Evolutionary conservation across 2,329 filamentous ascomycete species (phyloP).

Genomic region (Stachybotrys chlorohalonatus): DNA sequence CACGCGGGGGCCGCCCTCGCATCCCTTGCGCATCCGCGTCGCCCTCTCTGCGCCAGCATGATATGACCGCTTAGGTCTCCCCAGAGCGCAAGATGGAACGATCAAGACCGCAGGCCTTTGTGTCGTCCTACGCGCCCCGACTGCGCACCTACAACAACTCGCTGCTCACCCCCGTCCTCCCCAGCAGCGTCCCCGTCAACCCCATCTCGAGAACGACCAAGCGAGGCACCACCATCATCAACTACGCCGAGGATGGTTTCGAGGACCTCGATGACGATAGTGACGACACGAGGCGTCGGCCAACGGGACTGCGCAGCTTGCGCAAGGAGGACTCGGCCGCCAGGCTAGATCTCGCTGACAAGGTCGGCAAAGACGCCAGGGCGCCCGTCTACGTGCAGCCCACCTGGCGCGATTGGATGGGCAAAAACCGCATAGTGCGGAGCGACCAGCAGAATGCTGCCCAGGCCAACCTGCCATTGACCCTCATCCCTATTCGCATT

Average conservation of each 20-base stretch:
- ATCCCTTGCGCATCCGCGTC: conserved; percentile 5
- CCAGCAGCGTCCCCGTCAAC: conserved; percentile 55
- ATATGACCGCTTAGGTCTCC: conserved; percentile 16
- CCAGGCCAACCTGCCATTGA: conserved; percentile 72
- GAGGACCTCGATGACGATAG: conserved; percentile 70
- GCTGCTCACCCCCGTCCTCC: conserved; percentile 75
- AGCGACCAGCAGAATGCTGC: conserved; percentile 53
- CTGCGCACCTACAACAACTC: conserved; percentile 88
- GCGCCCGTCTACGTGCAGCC: conserved; percentile 77
- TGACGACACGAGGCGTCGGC: conserved; percentile 66
- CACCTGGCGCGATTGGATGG: conserved; percentile 94
- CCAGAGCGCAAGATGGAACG: conserved; percentile 35
- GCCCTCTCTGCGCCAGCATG: conserved; percentile 17
- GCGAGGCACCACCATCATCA: conserved; percentile 91
- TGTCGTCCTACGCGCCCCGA: conserved; percentile 85
- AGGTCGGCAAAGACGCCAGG: conserved; percentile 73
- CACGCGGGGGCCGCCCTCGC: not conserved
- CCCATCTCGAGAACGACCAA: conserved; percentile 81
- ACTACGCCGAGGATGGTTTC: conserved; percentile 94
- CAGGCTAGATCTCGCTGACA: conserved; percentile 58
- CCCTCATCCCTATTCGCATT: conserved; percentile 90
- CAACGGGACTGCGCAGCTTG: conserved; percentile 75
- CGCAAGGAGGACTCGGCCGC: conserved; percentile 63
- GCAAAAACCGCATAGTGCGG: conserved; percentile 51
- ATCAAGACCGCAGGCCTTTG: conserved; percentile 68